Evolutionary conservation across 2,329 filamentous ascomycete species (phyloP).

Genomic region (Trichoderma pleuroti): DNA sequence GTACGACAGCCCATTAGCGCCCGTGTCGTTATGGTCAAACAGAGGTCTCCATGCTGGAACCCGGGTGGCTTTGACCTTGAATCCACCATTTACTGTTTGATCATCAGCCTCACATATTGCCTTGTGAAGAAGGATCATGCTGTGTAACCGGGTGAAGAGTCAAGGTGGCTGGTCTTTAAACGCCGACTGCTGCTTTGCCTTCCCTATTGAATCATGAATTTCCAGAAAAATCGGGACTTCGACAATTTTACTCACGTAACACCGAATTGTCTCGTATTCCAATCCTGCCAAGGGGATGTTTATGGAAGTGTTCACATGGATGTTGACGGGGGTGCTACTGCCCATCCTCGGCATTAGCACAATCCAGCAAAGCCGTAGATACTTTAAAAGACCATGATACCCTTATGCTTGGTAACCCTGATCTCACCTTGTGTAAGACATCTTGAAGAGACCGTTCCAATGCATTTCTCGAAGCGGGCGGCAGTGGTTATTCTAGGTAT

Average conservation of each 20-base stretch:
- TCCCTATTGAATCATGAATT: not conserved
- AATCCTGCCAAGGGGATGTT: not conserved
- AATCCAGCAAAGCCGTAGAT: not conserved
- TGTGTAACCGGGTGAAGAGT: not conserved
- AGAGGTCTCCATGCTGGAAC: not conserved
- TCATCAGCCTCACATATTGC: not conserved
- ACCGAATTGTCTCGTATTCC: not conserved
- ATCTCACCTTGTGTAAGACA: not conserved
- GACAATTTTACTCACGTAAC: not conserved
- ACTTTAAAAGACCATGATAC: not conserved
- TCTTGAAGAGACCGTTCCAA: not conserved
- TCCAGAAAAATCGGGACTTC: not conserved
- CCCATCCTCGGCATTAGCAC: not conserved
- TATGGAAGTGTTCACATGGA: not conserved
- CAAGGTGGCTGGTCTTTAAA: not conserved
- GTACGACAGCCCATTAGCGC: not conserved
- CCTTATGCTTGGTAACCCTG: not conserved
- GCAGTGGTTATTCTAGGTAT: not conserved
- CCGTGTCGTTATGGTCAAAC: not conserved
- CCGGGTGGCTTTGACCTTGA: not conserved
- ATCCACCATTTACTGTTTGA: not conserved
- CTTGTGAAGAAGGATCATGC: not conserved
- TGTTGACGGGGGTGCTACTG: not conserved
- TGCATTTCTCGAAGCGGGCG: not conserved
- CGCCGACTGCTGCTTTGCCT: not conserved